A percentile compares a stretch with the other conserved stretches of the same genome.
phyloP scores from a whole-genome alignment of 805 yeast species.

The Nakazawaea wickerhamii region DNA sequence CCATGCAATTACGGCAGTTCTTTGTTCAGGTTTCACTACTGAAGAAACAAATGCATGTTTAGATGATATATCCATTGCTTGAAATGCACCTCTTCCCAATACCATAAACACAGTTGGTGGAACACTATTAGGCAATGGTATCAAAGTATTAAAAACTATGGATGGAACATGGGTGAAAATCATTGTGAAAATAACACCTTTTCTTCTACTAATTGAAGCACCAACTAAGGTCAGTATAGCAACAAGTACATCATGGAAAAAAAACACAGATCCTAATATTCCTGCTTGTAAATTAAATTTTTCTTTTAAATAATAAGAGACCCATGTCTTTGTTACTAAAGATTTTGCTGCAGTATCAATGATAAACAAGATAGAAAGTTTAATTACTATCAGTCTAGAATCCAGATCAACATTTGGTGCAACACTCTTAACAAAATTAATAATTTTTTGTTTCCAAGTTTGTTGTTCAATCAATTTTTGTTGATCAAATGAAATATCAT shows the following conservation, averaged over 20 bases:
- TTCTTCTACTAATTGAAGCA: conserved; percentile 35
- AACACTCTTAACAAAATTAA: conserved; percentile 6
- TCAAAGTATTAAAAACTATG: conserved; percentile 31
- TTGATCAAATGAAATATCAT: too few relatives aligned
- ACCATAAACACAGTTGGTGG: conserved; percentile 27
- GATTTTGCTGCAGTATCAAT: conserved; percentile 41
- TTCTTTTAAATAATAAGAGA: conserved; percentile 36
- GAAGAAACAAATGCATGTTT: conserved; percentile 42
- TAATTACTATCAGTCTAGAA: conserved; percentile 24
- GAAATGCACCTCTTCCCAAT: conserved; percentile 33
- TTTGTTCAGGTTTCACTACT: conserved; percentile 31
- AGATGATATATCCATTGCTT: conserved; percentile 44
- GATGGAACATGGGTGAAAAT: conserved; percentile 38
- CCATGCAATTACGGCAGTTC: conserved; percentile 39
- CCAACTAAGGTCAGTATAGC: conserved; percentile 37
- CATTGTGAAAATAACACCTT: conserved; percentile 42
- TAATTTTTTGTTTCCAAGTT: not conserved
- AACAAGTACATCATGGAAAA: conserved; percentile 31
- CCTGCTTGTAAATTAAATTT: conserved; percentile 31
- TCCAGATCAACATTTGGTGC: conserved; percentile 17
- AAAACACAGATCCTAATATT: conserved; percentile 35
- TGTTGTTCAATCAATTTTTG: not conserved
- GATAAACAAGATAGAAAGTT: conserved; percentile 33
- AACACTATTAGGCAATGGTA: conserved; percentile 34
- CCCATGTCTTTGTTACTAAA: conserved; percentile 40